These are phyloP conservation scores for Calycina herbarum DNA, from an alignment of 2,329 filamentous ascomycete genomes.

Conservation along the genomic window DNA sequence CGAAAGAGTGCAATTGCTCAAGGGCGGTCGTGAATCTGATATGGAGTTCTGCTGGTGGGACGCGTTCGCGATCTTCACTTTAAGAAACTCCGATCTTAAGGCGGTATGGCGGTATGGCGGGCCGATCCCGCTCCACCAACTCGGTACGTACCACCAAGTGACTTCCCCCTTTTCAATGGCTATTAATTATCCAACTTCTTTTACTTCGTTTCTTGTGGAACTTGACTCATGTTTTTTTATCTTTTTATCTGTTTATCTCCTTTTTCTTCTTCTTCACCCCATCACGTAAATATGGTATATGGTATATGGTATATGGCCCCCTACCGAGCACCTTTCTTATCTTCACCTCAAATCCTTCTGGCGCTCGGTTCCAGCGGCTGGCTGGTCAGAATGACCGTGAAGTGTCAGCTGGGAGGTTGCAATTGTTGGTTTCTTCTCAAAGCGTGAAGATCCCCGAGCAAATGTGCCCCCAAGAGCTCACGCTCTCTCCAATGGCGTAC, in stretches of 20 bases:
- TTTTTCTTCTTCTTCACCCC: too few species aligned
- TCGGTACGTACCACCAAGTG: too few species aligned
- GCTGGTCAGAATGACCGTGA: neutral
- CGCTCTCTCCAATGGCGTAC: neutral
- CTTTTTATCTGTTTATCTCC: too few species aligned
- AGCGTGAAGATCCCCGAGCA: neutral
- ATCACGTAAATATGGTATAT: neutral
- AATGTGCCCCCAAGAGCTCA: neutral
- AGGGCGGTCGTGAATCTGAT: neutral
- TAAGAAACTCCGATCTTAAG: neutral
- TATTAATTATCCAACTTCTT: too few species aligned
- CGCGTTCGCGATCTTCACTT: neutral
- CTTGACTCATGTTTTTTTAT: too few species aligned
- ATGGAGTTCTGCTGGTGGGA: neutral
- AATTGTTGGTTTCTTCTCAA: slow-evolving; percentile 2
- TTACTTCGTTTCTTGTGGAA: too few species aligned
- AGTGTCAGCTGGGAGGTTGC: neutral
- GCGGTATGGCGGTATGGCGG: too few species aligned
- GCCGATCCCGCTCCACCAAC: too few species aligned
- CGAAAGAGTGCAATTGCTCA: neutral
- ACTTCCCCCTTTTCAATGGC: too few species aligned
- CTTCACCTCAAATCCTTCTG: neutral
- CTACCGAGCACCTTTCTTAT: neutral
- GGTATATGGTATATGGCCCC: neutral
- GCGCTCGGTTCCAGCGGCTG: slow-evolving; percentile 3